A percentile compares a stretch with the other conserved stretches of the same genome.
phyloP scores from a whole-genome alignment of 2,329 filamentous ascomycete species.

The Cladosporium oxysporum region DNA sequence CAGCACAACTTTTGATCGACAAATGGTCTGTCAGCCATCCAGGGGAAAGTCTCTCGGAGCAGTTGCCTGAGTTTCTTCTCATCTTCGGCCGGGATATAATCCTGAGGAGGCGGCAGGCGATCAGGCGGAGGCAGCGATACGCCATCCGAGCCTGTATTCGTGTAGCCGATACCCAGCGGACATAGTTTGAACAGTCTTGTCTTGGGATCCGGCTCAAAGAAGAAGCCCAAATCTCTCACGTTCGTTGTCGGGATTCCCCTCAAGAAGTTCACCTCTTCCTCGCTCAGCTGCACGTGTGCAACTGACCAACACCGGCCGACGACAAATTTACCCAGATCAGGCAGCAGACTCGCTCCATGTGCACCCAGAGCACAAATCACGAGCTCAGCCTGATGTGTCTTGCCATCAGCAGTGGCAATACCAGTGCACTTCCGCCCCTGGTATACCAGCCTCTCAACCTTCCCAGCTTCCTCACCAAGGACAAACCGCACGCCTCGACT shows the following conservation, averaged over 20 bases:
- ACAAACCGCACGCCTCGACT: conserved; percentile 46
- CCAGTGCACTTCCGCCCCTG: conserved; percentile 37
- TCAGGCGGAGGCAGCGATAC: conserved; percentile 48
- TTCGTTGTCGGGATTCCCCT: conserved; percentile 63
- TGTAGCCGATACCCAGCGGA: conserved; percentile 58
- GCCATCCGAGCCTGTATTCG: conserved; percentile 51
- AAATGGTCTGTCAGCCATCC: conserved; percentile 57
- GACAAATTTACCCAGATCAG: conserved; percentile 52
- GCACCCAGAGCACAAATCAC: conserved; percentile 58
- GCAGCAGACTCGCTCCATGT: conserved; percentile 49
- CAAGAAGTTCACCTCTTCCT: conserved; percentile 55
- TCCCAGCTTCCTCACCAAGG: conserved; percentile 45
- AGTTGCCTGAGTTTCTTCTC: conserved; percentile 55
- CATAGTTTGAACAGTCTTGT: conserved; percentile 63
- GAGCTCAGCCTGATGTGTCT: conserved; percentile 41
- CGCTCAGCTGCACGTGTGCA: conserved; percentile 59
- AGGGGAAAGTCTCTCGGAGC: conserved; percentile 55
- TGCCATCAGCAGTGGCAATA: conserved; percentile 43
- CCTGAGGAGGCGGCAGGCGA: conserved; percentile 43
- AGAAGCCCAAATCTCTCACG: conserved; percentile 63
- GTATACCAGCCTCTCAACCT: conserved; percentile 46
- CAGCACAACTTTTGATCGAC: conserved; percentile 61
- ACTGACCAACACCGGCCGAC: conserved; percentile 61
- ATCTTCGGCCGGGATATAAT: conserved; percentile 56
- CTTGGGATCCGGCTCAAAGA: conserved; percentile 63